These are phyloP conservation scores for Cercospora brassicicola DNA, from an alignment of 2,329 filamentous ascomycete species.

Conservation along the genomic window DNA sequence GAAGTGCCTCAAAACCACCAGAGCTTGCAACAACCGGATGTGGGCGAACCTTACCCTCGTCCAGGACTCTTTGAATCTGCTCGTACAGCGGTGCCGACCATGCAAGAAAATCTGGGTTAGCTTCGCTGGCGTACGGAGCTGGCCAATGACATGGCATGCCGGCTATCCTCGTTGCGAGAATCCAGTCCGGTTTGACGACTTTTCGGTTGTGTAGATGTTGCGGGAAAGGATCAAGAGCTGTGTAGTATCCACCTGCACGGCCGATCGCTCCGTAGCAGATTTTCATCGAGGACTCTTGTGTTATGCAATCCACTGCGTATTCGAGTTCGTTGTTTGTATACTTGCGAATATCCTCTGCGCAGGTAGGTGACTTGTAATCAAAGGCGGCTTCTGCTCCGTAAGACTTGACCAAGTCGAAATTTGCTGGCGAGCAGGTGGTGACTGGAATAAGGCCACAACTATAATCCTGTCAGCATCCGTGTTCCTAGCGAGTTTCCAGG, in stretches of 20 bases:
- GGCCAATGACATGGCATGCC: background rate
- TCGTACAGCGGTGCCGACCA: background rate
- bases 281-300: slow-evolving; percentile 37
- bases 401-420: slow-evolving; percentile 44
- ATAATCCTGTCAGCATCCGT: background rate
- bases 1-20: background rate
- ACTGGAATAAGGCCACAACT: slow-evolving; percentile 44
- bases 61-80: background rate
- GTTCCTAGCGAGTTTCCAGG: background rate
- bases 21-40: background rate
- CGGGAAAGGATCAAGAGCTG: slow-evolving; percentile 40
- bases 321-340: slow-evolving; percentile 44
- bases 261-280: slow-evolving; percentile 46
- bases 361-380: slow-evolving; percentile 46
- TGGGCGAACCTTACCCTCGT: background rate
- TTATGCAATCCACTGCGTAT: slow-evolving; percentile 49
- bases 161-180: background rate
- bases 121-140: background rate
- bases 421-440: slow-evolving; percentile 49
- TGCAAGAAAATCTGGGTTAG: background rate
- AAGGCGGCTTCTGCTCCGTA: slow-evolving; percentile 50
- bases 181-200: background rate
- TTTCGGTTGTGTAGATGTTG: background rate
- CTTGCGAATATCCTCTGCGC: slow-evolving; percentile 37
- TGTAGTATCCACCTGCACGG: slow-evolving; percentile 44